Base-by-base conservation (phyloP, 1,284 basidiomycete genomes). In the Phaffia rhodozyma region DNA sequence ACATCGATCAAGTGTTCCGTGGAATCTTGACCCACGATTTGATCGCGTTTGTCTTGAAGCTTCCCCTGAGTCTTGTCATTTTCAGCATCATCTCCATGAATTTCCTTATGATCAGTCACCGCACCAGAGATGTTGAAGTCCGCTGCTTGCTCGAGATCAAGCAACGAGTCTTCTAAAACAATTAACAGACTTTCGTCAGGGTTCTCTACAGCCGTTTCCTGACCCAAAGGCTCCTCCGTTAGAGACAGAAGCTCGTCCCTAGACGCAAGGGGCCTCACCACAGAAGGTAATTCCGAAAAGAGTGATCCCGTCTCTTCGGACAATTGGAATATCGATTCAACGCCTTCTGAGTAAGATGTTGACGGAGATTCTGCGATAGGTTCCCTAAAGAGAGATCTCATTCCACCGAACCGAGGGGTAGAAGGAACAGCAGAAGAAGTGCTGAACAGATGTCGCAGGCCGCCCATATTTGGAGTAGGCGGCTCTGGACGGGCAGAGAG, bases 11-110 rank as follows among this genome's bases (percentile, higher is more conserved):
- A 34, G 32, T 34, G 32, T 34, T 34, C 32, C 32, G 32, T 5
- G 5, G 32, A 34, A 34, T 4, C 32, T 9, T 34, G 32, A 34
- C 4, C 9, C 4, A 34, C 32, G 32, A 34, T 9, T 9, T 34
- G 32, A 34, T 43, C 56, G 38, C 49, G 43, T 47, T 59, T 20
- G 27, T 61, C 52, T 21, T 55, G 23, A 16, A 25, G 23, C 23
- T 23, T 18, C 13, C 11, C 66, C 47, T 67, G 68, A 6, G 67
- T 60, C n/a, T 63, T 57, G 11, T 66, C 67, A 49, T 67, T 55
- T 55, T 69, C 69, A 34, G 64, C 67, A 58, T 72, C 71, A n/a
- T 70, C 69, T 50, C 67, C 67, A 48, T 60, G 59, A 29, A 58
- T 38, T 25, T 58, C 66, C n/a, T 69, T 68, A 21, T 54, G 61